These are phyloP conservation scores for Gracilaria caudata DNA, from an alignment of 23 red algal genomes.

Conservation along the genomic window DNA sequence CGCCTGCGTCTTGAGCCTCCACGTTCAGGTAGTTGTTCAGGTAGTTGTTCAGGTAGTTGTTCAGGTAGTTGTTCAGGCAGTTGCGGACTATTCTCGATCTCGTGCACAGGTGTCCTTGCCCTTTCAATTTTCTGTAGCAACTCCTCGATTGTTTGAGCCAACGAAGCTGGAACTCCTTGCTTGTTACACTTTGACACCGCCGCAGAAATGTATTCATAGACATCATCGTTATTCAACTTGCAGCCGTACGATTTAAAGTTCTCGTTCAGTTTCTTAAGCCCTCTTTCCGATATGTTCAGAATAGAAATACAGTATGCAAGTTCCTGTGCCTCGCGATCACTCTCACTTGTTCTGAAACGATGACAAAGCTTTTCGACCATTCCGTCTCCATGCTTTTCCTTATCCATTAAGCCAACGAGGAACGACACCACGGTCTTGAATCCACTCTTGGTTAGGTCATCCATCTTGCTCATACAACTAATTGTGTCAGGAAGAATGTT, in stretches of 20 bases:
- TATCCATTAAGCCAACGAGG: slow-evolving; percentile 80
- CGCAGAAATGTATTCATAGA: slow-evolving; percentile 40
- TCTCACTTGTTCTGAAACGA: slow-evolving; percentile 76
- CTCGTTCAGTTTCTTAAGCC: slow-evolving; percentile 63
- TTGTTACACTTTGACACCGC: slow-evolving; percentile 66
- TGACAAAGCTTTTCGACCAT: slow-evolving; percentile 91
- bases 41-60: too few relatives aligned
- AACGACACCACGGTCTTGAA: slow-evolving; percentile 83
- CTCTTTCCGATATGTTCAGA: slow-evolving; percentile 61
- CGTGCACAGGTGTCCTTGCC: slow-evolving; percentile 11
- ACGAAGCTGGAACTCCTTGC: not conserved
- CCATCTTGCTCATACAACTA: slow-evolving; percentile 70
- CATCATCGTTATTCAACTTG: slow-evolving; percentile 47
- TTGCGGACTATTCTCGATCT: not conserved
- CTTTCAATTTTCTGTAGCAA: slow-evolving; percentile 30
- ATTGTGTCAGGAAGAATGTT: slow-evolving; percentile 93
- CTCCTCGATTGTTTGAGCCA: slow-evolving; percentile 32
- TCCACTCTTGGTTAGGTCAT: slow-evolving; percentile 35
- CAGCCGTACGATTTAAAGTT: slow-evolving; percentile 53
- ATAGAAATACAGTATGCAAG: slow-evolving; percentile 77
- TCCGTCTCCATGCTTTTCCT: slow-evolving; percentile 74
- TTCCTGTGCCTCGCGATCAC: slow-evolving; percentile 38
- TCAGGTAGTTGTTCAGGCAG: not conserved
- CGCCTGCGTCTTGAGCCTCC: not conserved
- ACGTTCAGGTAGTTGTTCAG: not conserved